Conservation (phyloP, 2,329 filamentous ascomycete genomes). For the Phaeosphaeria sp. region DNA sequence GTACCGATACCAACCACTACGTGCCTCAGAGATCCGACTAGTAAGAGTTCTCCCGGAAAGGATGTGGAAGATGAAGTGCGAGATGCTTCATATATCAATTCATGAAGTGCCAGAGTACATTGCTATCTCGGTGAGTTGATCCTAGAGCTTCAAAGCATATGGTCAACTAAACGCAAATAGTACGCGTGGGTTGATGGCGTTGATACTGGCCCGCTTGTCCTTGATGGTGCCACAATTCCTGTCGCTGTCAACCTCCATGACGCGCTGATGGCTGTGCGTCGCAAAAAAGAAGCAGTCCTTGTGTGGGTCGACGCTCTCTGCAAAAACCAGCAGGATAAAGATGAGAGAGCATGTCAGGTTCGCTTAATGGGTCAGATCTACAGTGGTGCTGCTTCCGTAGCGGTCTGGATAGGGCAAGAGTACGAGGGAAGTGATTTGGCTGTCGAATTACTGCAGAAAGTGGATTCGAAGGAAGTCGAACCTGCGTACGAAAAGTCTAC, state of each 20-base stretch:
- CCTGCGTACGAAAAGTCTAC: slow-evolving; percentile 21
- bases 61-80: neutral
- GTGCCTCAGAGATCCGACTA: neutral
- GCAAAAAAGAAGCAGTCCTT: neutral
- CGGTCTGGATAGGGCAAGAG: slow-evolving; percentile 30
- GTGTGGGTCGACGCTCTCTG: slow-evolving; percentile 35
- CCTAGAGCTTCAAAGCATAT: neutral
- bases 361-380: slow-evolving; percentile 21
- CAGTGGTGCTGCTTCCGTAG: slow-evolving; percentile 1
- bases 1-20: neutral
- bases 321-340: slow-evolving; percentile 25
- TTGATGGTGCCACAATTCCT: neutral
- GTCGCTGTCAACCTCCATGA: neutral
- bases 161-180: neutral
- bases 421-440: slow-evolving; percentile 35
- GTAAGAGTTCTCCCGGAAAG: neutral
- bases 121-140: neutral
- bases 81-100: neutral
- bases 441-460: slow-evolving; percentile 37
- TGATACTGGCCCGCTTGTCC: neutral
- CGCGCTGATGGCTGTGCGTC: neutral
- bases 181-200: neutral
- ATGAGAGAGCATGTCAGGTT: slow-evolving; percentile 18
- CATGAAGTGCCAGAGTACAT: neutral
- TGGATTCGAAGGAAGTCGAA: slow-evolving; percentile 32